Percentiles rank a stretch among this genome's conserved stretches.
Evolutionary conservation across 768 basidiomycete genomes (phyloP).

Genomic region (Kwoniella europaea): DNA sequence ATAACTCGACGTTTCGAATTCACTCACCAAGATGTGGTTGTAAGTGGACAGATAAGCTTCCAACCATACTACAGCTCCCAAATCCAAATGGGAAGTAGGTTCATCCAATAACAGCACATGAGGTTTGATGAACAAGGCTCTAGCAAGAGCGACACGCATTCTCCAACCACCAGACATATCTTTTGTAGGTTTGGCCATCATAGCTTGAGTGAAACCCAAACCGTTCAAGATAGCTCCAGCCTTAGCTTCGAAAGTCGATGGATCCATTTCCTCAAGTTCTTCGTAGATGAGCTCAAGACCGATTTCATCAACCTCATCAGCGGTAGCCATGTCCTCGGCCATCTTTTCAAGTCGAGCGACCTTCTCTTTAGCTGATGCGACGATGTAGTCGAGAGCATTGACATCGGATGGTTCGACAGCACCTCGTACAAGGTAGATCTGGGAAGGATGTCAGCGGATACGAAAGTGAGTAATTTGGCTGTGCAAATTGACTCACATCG

Average conservation of each 20-base stretch:
- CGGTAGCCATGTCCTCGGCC: conserved; percentile 90
- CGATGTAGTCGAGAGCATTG: conserved; percentile 96
- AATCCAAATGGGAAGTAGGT: conserved; percentile 75
- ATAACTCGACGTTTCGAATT: conserved; percentile 57
- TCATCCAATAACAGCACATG: conserved; percentile 94
- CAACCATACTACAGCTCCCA: conserved; percentile 97
- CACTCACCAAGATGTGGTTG: conserved; percentile 84
- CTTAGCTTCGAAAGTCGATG: conserved; percentile 91
- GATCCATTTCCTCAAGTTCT: conserved; percentile 96
- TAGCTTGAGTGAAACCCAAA: conserved; percentile 83
- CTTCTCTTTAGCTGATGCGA: conserved; percentile 87
- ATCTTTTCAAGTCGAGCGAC: conserved; percentile 89
- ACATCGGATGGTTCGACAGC: conserved; percentile 94
- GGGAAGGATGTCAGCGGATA: not conserved
- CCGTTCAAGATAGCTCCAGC: conserved; percentile 96
- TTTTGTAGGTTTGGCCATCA: conserved; percentile 97
- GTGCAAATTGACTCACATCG: too few relatives aligned
- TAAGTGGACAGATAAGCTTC: conserved; percentile 98
- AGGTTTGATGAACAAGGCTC: conserved; percentile 94
- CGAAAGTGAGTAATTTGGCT: too few relatives aligned
- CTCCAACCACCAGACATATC: conserved; percentile 99
- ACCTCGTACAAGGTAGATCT: conserved; percentile 92
- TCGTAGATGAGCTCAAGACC: conserved; percentile 90
- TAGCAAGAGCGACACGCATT: conserved; percentile 95
- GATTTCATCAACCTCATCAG: conserved; percentile 83